These are phyloP conservation scores for Claviceps quebecensis DNA, from an alignment of 2,329 filamentous ascomycete genomes.

Conservation along the genomic window DNA sequence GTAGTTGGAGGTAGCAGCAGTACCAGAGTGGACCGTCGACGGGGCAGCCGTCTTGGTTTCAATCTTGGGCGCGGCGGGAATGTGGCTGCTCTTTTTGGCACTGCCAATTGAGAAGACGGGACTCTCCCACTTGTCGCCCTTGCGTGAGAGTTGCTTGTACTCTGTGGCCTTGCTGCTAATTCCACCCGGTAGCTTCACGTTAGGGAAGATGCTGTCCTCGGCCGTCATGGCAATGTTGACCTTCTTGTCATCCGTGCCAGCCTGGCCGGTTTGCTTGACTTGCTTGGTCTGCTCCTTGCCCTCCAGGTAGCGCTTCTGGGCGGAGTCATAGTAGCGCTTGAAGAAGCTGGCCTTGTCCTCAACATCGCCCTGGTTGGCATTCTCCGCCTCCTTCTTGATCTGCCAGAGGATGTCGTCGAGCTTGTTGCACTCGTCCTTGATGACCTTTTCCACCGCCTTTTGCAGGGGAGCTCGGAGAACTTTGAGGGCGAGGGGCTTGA, in stretches of 20 bases:
- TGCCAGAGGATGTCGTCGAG: conserved; percentile 60
- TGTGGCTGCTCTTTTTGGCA: conserved; percentile 55
- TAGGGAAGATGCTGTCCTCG: conserved; percentile 78
- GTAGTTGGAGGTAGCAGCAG: too few relatives aligned
- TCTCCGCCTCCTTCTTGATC: conserved; percentile 73
- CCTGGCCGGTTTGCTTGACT: conserved; percentile 43
- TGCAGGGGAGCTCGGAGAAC: conserved; percentile 72
- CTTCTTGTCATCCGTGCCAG: conserved; percentile 47
- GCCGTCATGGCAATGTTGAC: conserved; percentile 44
- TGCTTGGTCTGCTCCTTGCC: conserved; percentile 59
- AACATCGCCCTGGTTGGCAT: conserved; percentile 50
- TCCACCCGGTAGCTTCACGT: conserved; percentile 66
- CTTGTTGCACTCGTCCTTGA: conserved; percentile 68
- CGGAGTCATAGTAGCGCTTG: conserved; percentile 64
- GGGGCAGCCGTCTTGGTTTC: conserved; percentile 26
- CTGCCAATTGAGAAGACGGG: conserved; percentile 81
- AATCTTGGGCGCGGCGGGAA: conserved; percentile 47
- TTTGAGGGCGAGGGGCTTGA: conserved; percentile 79
- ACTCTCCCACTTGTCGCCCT: conserved; percentile 90
- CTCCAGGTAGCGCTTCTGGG: conserved; percentile 59
- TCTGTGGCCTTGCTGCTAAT: conserved; percentile 90
- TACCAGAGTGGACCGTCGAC: conserved; percentile 7
- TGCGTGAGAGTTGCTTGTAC: conserved; percentile 73
- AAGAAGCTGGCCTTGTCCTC: conserved; percentile 72
- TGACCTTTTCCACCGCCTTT: conserved; percentile 78